Base-by-base conservation (phyloP, 2,329 filamentous ascomycete species). In the Colletotrichum abscissum region DNA sequence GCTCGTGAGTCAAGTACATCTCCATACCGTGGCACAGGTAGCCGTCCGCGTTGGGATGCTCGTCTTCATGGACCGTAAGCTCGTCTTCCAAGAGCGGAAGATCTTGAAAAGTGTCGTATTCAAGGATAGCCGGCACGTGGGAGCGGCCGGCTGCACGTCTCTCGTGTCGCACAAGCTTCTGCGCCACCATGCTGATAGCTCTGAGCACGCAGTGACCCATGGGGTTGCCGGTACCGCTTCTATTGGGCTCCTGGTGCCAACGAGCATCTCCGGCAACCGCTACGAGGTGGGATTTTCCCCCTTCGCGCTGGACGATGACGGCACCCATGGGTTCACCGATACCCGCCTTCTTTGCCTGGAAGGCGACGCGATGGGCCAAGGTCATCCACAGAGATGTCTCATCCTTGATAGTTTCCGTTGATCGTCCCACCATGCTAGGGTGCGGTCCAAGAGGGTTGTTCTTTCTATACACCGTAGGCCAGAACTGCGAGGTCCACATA, bases 11-110 rank as follows among this genome's bases (percentile, higher is more conserved):
- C 74, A 97, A 88, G 84, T 98, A 98, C 69, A 99, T 90, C 82
- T 98, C 96, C 35, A 99, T 89, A 67, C 95, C 94, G 76, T 97
- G 95, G 84, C 96, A 98, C 24, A 99, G 91, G 81, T 99, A 99
- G 66, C 96, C 96, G 76, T 95, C 94, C 38, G 90, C 89, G 76
- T 87, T 89, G 54, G 89, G 90, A 78, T 92, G 93, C 77, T 92
- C 91, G 77, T 90, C 84, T 62, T 87, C 85, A 78, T 91, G 94
- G 74, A 92, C 89, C 67, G 84, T 80, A 75, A 86, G 83, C 80
- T 97, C 93, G 69, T 94, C 85, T 2, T 88, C 85, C n/a, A 93
- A 89, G 42, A 96, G 84, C 11, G 94, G 92, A 35, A 86, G 84
- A 79, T 94, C 92, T 78, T 91, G 89, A 79, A 94, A 93, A 59